Conservation (phyloP, 805 yeast genomes). For the Kurtzmaniella fragi region DNA sequence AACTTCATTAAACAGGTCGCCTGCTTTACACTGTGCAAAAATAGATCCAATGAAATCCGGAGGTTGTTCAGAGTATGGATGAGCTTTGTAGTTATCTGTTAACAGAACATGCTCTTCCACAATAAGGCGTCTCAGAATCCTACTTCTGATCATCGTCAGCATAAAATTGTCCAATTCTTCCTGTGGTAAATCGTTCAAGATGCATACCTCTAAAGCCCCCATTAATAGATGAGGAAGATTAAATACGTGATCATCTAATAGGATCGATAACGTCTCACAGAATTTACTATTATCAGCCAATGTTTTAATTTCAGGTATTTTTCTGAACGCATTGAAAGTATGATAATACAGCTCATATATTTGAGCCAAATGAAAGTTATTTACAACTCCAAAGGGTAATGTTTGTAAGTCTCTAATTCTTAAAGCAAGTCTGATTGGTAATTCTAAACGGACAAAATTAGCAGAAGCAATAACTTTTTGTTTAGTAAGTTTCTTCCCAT, state of each 20-base stretch:
- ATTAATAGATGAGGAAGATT: constrained; percentile 85
- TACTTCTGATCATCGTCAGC: constrained; percentile 72
- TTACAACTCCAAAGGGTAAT: constrained; percentile 77
- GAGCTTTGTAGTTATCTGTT: constrained; percentile 54
- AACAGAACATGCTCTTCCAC: constrained; percentile 88
- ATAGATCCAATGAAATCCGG: constrained; percentile 70
- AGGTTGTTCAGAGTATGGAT: constrained; percentile 45
- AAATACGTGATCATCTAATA: constrained; percentile 74
- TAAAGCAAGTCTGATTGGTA: constrained; percentile 80
- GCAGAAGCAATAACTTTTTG: constrained; percentile 80
- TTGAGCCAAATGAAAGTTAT: constrained; percentile 79
- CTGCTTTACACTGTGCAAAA: constrained; percentile 72
- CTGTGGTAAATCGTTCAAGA: constrained; percentile 54
- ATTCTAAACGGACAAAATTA: constrained; percentile 79
- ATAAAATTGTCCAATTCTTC: constrained; percentile 65
- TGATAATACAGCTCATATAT: constrained; percentile 87
- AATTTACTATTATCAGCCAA: constrained; percentile 73
- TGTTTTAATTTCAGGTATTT: constrained; percentile 59
- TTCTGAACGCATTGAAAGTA: constrained; percentile 81
- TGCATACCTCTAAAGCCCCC: constrained; percentile 84
- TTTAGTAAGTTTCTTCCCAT: constrained; percentile 71
- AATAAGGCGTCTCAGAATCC: constrained; percentile 85
- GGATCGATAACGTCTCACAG: constrained; percentile 55
- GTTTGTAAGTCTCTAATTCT: constrained; percentile 74
- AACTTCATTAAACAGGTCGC: constrained; percentile 57